phyloP scores from a whole-genome alignment of 306 rosid species.

The Lotus japonicus region DNA sequence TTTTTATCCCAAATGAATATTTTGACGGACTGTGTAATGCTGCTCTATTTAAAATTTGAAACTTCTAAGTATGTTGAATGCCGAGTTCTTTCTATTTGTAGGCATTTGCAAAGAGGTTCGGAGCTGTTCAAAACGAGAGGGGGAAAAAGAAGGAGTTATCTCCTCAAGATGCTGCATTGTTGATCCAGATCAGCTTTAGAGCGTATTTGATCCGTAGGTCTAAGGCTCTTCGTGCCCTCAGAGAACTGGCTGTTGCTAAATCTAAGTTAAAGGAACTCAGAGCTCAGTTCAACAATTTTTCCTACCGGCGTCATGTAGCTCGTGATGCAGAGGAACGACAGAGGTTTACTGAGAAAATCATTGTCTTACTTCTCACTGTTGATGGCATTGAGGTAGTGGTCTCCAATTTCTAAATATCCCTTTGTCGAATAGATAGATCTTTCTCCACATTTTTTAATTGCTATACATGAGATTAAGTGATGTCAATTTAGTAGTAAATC shows the following conservation, averaged over 20 bases:
- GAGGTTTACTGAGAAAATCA: constrained; percentile 74
- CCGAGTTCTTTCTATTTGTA: constrained; percentile 15
- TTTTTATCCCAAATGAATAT: not conserved
- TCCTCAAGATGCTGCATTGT: constrained; percentile 78
- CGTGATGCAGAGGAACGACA: constrained; percentile 71
- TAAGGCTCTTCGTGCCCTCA: constrained; percentile 72
- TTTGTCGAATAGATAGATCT: too few relatives aligned
- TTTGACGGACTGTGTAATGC: not conserved
- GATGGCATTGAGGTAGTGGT: constrained; percentile 75
- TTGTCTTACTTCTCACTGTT: constrained; percentile 85
- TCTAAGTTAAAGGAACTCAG: constrained; percentile 80
- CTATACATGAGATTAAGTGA: too few relatives aligned
- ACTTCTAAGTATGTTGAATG: not conserved
- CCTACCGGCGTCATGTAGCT: constrained; percentile 53
- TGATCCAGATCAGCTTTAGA: constrained; percentile 70
- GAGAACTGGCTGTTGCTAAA: constrained; percentile 78
- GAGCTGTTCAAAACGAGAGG: constrained; percentile 37
- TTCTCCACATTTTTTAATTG: too few relatives aligned
- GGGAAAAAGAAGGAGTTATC: constrained; percentile 87
- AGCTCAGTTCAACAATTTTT: constrained; percentile 58
- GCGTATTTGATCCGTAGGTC: constrained; percentile 76
- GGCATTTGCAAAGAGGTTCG: constrained; percentile 75
- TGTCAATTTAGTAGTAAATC: too few relatives aligned
- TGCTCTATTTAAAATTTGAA: not conserved
- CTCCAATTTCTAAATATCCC: not conserved